Conservation (phyloP, 495 filamentous ascomycete species). For the Lentithecium fluviatile region DNA sequence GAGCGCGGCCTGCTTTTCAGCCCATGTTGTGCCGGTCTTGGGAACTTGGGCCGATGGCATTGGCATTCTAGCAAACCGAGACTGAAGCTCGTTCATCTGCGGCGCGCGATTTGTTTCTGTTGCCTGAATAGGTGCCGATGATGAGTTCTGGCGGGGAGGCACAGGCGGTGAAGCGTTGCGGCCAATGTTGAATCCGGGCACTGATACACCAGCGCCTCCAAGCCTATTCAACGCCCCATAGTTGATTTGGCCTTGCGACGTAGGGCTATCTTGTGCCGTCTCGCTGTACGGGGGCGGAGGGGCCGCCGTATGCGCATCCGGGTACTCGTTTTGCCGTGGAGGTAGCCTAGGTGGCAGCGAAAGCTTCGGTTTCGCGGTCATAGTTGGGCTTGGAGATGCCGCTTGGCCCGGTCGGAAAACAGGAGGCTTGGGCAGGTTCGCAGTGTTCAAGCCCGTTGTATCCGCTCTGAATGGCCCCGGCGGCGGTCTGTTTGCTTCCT, state of each 20-base stretch:
- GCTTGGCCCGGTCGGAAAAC: conserved; percentile 52
- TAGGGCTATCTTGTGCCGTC: conserved; percentile 34
- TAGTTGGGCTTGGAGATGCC: conserved; percentile 43
- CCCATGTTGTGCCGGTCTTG: conserved; percentile 56
- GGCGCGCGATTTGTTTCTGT: conserved; percentile 3
- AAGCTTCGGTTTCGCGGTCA: conserved; percentile 47
- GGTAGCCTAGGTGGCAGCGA: conserved; percentile 72
- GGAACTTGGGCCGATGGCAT: conserved; percentile 37
- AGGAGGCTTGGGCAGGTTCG: conserved; percentile 71
- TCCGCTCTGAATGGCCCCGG: conserved; percentile 68
- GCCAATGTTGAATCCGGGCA: conserved; percentile 78
- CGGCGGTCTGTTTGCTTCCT: conserved; percentile 48
- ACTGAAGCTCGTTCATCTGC: conserved; percentile 65
- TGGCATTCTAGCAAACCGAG: conserved; percentile 61
- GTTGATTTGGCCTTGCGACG: conserved; percentile 56
- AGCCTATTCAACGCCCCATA: conserved; percentile 67
- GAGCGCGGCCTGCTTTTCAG: conserved; percentile 62
- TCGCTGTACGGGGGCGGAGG: conserved; percentile 57
- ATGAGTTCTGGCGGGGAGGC: conserved; percentile 27
- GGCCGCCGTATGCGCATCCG: conserved; percentile 47
- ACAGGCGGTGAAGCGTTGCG: conserved; percentile 35
- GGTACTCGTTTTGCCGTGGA: conserved; percentile 59
- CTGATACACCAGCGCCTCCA: conserved; percentile 73
- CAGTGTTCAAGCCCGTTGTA: conserved; percentile 68
- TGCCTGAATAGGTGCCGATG: conserved; percentile 14